Conservation (phyloP, 495 filamentous ascomycete genomes). For the Opeltia flavorubescens region DNA sequence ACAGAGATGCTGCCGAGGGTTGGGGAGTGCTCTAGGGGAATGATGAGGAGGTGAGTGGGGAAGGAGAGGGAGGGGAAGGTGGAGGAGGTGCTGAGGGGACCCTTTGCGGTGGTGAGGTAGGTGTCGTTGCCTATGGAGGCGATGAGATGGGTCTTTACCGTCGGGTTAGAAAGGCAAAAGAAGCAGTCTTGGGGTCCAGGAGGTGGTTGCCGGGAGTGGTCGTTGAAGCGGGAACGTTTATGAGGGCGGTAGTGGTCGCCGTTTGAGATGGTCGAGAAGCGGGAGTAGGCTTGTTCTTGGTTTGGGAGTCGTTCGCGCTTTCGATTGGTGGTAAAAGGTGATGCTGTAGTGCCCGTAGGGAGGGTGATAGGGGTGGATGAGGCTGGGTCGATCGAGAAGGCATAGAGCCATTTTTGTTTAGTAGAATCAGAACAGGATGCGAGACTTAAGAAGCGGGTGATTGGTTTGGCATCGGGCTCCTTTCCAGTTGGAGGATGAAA, state of each 20-base stretch:
- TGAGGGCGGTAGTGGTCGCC: conserved; percentile 24
- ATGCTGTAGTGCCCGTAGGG: conserved; percentile 54
- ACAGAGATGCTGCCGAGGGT: conserved; percentile 49
- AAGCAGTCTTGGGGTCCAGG: conserved; percentile 72
- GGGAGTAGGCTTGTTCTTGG: conserved; percentile 40
- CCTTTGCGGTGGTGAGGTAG: conserved; percentile 87
- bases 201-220: conserved; percentile 35
- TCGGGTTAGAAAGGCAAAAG: conserved; percentile 83
- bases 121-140: conserved; percentile 69
- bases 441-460: conserved; percentile 82
- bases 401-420: conserved; percentile 80
- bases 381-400: conserved; percentile 63
- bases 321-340: conserved; percentile 43
- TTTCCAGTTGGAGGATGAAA: conserved; percentile 50
- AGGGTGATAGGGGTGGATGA: conserved; percentile 39
- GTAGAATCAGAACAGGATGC: conserved; percentile 56
- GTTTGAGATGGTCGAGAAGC: conserved; percentile 36
- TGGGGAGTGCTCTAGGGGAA: conserved; percentile 65
- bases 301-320: conserved; percentile 46
- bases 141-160: conserved; percentile 73
- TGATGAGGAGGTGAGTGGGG: conserved; percentile 80
- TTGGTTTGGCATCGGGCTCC: conserved; percentile 32
- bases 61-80: conserved; percentile 60
- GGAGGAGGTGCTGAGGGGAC: conserved; percentile 55
- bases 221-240: conserved; percentile 28